phyloP scores from a whole-genome alignment of 2,329 filamentous ascomycete species.

The Alternaria triticimaculans region DNA sequence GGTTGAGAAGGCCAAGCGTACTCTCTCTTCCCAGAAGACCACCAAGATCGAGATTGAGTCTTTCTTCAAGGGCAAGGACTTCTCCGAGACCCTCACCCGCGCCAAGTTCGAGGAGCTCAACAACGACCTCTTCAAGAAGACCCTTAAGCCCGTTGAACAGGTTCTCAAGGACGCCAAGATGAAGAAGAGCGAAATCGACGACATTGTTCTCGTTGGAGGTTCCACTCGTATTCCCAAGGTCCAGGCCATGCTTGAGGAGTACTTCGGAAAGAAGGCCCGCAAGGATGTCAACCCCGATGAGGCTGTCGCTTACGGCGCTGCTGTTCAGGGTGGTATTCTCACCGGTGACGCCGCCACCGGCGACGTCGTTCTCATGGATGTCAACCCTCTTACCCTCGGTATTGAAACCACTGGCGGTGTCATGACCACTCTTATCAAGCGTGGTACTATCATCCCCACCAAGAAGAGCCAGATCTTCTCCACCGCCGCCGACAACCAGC shows the following conservation, averaged over 20 bases:
- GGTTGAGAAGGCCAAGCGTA: conserved; percentile 99
- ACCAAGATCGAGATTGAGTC: conserved; percentile 96
- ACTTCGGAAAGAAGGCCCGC: conserved; percentile 96
- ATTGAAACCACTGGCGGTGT: conserved; percentile 97
- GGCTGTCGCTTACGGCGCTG: conserved; percentile 96
- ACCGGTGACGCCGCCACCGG: conserved; percentile 82
- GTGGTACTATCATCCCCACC: conserved; percentile 93
- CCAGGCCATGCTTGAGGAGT: conserved; percentile 91
- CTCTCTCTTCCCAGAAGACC: conserved; percentile 89
- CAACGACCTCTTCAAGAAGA: conserved; percentile 99
- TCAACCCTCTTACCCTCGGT: conserved; percentile 94
- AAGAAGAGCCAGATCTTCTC: conserved; percentile 99
- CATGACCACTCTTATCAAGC: conserved; percentile 95
- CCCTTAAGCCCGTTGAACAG: conserved; percentile 97
- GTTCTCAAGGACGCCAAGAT: conserved; percentile 98
- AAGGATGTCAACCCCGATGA: conserved; percentile 99
- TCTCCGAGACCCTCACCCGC: conserved; percentile 96
- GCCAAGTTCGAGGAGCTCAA: conserved; percentile 99
- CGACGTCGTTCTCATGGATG: conserved; percentile 92
- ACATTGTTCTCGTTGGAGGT: conserved; percentile 97
- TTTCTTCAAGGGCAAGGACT: conserved; percentile 96
- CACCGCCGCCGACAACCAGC: conserved; percentile 95
- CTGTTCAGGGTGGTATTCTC: conserved; percentile 95
- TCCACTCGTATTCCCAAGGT: conserved; percentile 99
- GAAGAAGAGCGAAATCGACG: conserved; percentile 92